phyloP scores from a whole-genome alignment of 352 stramenopile species.

The Phytopythium aichiense region DNA sequence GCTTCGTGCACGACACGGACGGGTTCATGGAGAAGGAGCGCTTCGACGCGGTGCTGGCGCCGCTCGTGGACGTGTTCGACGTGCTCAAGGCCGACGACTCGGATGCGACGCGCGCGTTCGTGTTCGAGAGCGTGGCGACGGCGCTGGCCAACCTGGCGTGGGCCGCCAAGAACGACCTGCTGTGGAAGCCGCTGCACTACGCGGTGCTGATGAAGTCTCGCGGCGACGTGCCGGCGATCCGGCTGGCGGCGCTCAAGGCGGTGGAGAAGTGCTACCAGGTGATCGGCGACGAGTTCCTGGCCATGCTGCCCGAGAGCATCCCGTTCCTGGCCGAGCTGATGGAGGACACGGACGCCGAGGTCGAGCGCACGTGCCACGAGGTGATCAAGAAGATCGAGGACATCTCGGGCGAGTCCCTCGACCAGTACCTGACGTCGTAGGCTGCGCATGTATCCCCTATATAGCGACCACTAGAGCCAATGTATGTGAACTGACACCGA shows the following conservation, averaged over 20 bases:
- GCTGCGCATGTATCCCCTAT: neutral
- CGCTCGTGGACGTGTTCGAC: constrained; percentile 76
- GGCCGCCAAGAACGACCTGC: constrained; percentile 82
- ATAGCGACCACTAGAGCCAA: constrained; percentile 5
- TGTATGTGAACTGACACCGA: neutral
- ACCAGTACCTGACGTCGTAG: constrained; percentile 82
- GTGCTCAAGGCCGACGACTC: constrained; percentile 45
- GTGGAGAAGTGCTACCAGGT: constrained; percentile 85
- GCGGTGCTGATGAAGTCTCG: constrained; percentile 87
- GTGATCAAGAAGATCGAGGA: constrained; percentile 91
- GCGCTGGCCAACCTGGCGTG: constrained; percentile 78
- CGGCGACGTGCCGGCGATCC: constrained; percentile 49
- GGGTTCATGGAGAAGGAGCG: constrained; percentile 87
- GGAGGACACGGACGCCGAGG: constrained; percentile 82
- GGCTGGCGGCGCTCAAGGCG: constrained; percentile 71
- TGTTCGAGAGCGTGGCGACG: constrained; percentile 61
- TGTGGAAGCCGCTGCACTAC: constrained; percentile 89
- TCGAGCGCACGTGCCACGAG: constrained; percentile 79
- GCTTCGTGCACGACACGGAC: constrained; percentile 83
- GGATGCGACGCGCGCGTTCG: constrained; percentile 36
- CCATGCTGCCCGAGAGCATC: constrained; percentile 88
- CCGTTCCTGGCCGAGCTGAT: constrained; percentile 87
- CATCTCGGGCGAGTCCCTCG: constrained; percentile 85
- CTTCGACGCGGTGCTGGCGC: constrained; percentile 69
- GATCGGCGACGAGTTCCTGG: constrained; percentile 85